Percentiles rank a stretch among this genome's conserved stretches.
These are phyloP conservation scores for Ceratocystis destructans DNA, from an alignment of 2,329 filamentous ascomycete genomes.

Conservation along the genomic window DNA sequence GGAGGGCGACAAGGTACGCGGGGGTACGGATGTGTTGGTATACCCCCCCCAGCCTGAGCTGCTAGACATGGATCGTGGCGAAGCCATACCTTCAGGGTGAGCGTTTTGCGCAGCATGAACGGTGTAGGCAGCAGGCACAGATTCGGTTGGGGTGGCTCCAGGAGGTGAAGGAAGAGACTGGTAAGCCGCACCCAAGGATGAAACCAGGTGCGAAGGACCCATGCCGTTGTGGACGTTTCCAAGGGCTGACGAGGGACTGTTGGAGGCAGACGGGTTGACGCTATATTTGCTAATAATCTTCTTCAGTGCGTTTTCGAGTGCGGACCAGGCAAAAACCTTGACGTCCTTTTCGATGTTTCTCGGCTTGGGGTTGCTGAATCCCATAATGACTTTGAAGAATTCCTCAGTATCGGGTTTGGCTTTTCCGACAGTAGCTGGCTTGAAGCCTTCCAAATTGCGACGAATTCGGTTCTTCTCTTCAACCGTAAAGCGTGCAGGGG, in stretches of 20 bases:
- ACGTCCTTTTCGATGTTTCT: conserved; percentile 98
- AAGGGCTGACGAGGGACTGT: conserved; percentile 25
- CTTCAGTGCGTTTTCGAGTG: conserved; percentile 71
- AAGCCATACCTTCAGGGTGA: conserved; percentile 37
- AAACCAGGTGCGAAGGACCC: conserved; percentile 28
- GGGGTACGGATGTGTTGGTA: conserved; percentile 26
- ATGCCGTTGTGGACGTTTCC: not conserved
- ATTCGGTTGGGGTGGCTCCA: conserved; percentile 24
- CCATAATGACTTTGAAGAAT: conserved; percentile 99
- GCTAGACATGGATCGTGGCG: conserved; percentile 39
- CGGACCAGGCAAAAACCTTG: conserved; percentile 96
- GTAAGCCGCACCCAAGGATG: conserved; percentile 30
- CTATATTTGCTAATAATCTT: conserved; percentile 98
- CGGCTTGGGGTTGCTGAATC: conserved; percentile 85
- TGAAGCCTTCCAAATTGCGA: conserved; percentile 87
- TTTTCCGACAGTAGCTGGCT: conserved; percentile 86
- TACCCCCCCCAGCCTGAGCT: conserved; percentile 38
- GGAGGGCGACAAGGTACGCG: conserved; percentile 34
- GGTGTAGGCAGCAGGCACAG: conserved; percentile 27
- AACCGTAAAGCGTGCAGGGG: conserved; percentile 67
- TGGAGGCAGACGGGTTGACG: conserved; percentile 34
- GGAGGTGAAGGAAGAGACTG: conserved; percentile 37
- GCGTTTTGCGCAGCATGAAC: conserved; percentile 29
- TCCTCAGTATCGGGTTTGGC: conserved; percentile 83
- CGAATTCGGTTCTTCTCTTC: conserved; percentile 98